phyloP scores from a whole-genome alignment of 805 yeast genomes.

The Hanseniaspora guilliermondii region DNA sequence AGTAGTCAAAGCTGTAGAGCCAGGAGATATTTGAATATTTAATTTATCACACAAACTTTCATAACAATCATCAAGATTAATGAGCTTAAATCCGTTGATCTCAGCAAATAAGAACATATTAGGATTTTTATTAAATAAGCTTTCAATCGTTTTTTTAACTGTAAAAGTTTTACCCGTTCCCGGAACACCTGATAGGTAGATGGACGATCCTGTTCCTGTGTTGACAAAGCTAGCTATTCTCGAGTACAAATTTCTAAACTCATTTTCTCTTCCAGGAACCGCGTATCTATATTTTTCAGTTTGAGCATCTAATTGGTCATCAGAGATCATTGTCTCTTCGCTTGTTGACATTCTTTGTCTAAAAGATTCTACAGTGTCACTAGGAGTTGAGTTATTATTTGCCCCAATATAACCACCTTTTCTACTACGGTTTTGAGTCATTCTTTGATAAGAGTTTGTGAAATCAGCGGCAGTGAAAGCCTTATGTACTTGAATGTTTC shows the following conservation, averaged over 20 bases:
- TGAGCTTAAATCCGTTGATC: slow-evolving; percentile 78
- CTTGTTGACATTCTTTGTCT: neutral
- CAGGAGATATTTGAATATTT: slow-evolving; percentile 35
- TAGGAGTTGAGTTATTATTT: slow-evolving; percentile 1
- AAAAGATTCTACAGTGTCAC: slow-evolving; percentile 6
- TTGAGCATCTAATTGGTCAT: slow-evolving; percentile 9
- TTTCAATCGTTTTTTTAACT: slow-evolving; percentile 69
- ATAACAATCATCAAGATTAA: slow-evolving; percentile 69
- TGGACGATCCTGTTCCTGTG: slow-evolving; percentile 63
- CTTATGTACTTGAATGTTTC: neutral
- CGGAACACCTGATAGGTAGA: slow-evolving; percentile 92
- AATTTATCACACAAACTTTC: slow-evolving; percentile 67
- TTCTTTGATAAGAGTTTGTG: slow-evolving; percentile 11
- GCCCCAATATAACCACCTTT: slow-evolving; percentile 4
- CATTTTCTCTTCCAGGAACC: slow-evolving; percentile 77
- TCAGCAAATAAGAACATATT: slow-evolving; percentile 62
- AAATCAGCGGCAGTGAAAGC: slow-evolving; percentile 4
- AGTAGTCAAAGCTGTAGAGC: slow-evolving; percentile 48
- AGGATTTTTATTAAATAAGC: slow-evolving; percentile 37
- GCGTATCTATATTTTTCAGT: neutral
- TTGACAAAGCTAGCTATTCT: slow-evolving; percentile 60
- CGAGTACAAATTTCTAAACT: slow-evolving; percentile 57
- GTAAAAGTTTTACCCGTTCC: slow-evolving; percentile 98
- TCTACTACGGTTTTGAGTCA: slow-evolving; percentile 15
- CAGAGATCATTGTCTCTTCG: neutral